Base-by-base conservation (phyloP, 441 rosid species). In the Populus tomentosa region DNA sequence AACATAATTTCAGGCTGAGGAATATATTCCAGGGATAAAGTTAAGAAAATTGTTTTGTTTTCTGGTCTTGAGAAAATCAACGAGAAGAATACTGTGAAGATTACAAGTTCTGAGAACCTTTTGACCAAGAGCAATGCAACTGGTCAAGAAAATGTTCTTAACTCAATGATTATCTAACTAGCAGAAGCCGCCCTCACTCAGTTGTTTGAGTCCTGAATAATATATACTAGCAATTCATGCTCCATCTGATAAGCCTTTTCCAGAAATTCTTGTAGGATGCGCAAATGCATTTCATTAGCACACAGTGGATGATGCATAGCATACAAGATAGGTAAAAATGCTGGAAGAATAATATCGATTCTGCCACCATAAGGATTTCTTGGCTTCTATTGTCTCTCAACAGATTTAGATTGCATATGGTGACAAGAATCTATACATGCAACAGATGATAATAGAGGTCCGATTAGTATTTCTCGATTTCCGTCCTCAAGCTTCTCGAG, bases 21-120 rank as follows among this genome's bases (percentile, higher is more conserved):
- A 80, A 80, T 78, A 80, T 75, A 68, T 80, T 77, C 83, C 65
- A 66, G 63, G 82, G 32, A 74, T 73, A 71, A 67, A 59, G 40
- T 13, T 38, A 75, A 6, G 24, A 23, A 20, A 68, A 73, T 42
- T 42, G n/a, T 24, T 23, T 56, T 72, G 23, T 72, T 16, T 13
- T 63, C 5, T 38, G 14, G 20, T 23, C 32, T 62, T 7, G 7
- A 36, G n/a, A 56, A 75, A 33, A 63, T 62, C 5, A 21, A 42
- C 38, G 40, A 36, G 7, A 74, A 56, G 50, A 42, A 75, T 46
- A 77, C n/a, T 32, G 16, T 9, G 65, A 53, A 61, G 20, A 38
- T 72, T 32, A 32, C 42, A 33, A 2, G 28, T 10, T 61, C 33
- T n/a, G 32, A 71, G 40, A 23, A 76, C 62, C 71, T 7, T 65